phyloP scores from a whole-genome alignment of 2,329 filamentous ascomycete species.

The Xylaria sp. region DNA sequence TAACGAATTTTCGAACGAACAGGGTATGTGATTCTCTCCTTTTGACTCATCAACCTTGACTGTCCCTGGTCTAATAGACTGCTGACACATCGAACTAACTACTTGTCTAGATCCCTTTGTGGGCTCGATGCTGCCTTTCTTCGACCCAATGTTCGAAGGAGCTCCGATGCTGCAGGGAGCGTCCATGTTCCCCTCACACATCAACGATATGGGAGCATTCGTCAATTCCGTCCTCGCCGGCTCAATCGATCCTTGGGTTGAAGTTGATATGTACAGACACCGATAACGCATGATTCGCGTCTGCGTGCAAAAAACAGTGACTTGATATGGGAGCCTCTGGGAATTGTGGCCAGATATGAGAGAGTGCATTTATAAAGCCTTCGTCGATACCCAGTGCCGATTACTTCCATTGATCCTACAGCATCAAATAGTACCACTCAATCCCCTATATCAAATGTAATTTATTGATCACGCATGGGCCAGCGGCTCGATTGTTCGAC shows the following conservation, averaged over 20 bases:
- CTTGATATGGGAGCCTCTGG: neutral
- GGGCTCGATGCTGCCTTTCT: slow-evolving; percentile 33
- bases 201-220: slow-evolving; percentile 33
- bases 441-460: no score
- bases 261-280: slow-evolving; percentile 19
- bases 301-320: neutral
- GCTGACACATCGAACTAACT: slow-evolving; percentile 9
- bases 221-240: slow-evolving; percentile 34
- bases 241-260: slow-evolving; percentile 32
- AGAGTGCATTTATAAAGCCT: no score
- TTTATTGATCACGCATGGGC: no score
- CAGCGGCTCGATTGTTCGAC: no score
- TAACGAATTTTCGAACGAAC: slow-evolving; percentile 7
- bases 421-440: no score
- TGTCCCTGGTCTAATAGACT: neutral
- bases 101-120: slow-evolving; percentile 28
- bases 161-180: slow-evolving; percentile 22
- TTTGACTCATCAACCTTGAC: neutral
- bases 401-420: neutral
- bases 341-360: no score
- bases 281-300: neutral
- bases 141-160: slow-evolving; percentile 37
- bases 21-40: slow-evolving; percentile 22
- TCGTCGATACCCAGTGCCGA: no score
- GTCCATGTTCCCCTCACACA: slow-evolving; percentile 34